Conservation (phyloP, 2,329 filamentous ascomycete genomes). For the Neonectria neomacrospora region DNA sequence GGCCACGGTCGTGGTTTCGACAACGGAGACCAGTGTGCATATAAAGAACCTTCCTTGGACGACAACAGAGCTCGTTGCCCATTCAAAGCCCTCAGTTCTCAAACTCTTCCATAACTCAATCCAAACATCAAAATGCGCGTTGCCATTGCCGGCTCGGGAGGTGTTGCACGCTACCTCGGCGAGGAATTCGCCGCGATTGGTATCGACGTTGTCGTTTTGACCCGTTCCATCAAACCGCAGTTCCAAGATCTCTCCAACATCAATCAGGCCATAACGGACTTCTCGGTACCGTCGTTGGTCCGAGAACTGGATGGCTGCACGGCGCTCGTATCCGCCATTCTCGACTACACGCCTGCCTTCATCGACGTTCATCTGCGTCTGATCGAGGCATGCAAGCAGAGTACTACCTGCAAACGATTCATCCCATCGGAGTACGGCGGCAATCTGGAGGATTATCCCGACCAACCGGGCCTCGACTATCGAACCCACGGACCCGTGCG, state of each 20-base stretch:
- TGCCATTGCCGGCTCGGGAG: constrained; percentile 32
- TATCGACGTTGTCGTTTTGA: constrained; percentile 15
- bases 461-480: constrained; percentile 31
- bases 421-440: constrained; percentile 33
- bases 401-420: constrained; percentile 30
- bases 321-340: constrained; percentile 31
- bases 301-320: neutral
- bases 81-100: neutral
- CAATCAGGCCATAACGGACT: neutral
- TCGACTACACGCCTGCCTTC: constrained; percentile 22
- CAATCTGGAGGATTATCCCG: constrained; percentile 25
- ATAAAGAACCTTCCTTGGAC: neutral
- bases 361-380: constrained; percentile 28
- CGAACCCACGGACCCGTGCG: constrained; percentile 12
- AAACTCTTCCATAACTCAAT: neutral
- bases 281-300: neutral
- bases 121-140: neutral
- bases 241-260: neutral
- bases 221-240: neutral
- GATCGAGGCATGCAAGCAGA: constrained; percentile 28
- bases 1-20: neutral
- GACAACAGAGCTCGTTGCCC: neutral
- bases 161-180: constrained; percentile 27
- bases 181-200: constrained; percentile 26
- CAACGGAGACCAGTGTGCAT: neutral